Evolutionary conservation across 345 rosid genomes (phyloP), one percentile per base, ranked within the genome.

Genomic region (Moringa oleifera): DNA sequence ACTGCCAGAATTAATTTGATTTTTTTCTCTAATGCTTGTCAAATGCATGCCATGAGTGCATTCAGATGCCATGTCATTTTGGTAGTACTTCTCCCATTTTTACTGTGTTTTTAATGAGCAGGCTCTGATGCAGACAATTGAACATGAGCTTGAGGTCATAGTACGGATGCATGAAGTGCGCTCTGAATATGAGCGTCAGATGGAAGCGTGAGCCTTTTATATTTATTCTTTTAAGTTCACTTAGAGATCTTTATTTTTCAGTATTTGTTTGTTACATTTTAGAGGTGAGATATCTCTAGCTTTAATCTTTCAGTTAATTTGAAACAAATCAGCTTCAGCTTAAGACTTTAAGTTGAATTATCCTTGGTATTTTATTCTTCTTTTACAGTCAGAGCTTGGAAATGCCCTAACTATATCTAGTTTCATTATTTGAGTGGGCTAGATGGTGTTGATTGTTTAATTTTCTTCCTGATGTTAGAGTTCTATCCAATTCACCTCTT

Each of bases 111-210:
- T 69, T 25, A 53, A 59, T 59, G 28, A 25, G 69, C 75, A 94
- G 99, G 88, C 90, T 64, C 65, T 94, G 68, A 85, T 91, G 89
- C 91, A 81, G 72, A 75, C 87, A 47, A 83, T 94, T 78, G 99
- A 91, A 78, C 96, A 94, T 74, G 99, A 94, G 63, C 89, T 91
- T 68, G 99, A 94, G 84, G 88, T 94, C 68, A 89, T 81, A 46
- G 82, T 94, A 9, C 83, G 90, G 59, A 93, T 94, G 25, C 90
- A 88, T 65, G 99, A 91, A 87, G 99, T 90, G 47, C 96, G 99
- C 23, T 69, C 90, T 53, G 95, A 83, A 64, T 88, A 94, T 64
- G 97, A 84, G 68, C 88, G 88, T 63, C 97, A 91, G 78, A 79
- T 88, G 79, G 88, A 94, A 81, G 99, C 84, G 97, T 94, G 77